Evolutionary conservation across 345 rosid species (phyloP), one percentile per base, ranked within the genome.

Genomic region (Orychophragmus violaceus): DNA sequence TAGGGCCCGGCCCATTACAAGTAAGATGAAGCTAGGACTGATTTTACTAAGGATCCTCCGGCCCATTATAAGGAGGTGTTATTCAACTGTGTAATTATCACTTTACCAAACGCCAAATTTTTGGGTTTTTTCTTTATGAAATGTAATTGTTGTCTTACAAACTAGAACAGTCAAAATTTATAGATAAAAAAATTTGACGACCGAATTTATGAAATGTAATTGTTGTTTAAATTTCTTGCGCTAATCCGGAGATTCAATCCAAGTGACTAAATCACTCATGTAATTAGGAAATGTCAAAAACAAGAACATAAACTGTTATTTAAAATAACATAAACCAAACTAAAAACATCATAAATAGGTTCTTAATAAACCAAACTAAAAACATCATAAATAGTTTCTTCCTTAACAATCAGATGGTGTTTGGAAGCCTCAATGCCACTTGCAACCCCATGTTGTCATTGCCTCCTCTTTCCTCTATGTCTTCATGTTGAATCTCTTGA

Each of bases 361-460:
- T n/a, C n/a, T n/a, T n/a, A n/a, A n/a, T n/a, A n/a, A n/a, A 64
- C 42, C 6, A 44, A 46, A 46, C 22, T n/a, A 46, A 35, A 16
- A 48, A 61, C 18, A 42, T 51, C 54, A 61, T 27, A 64, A 45
- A 3, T 19, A 19, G 63, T 57, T 46, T 71, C 70, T 27, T 63
- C 58, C 37, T 64, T 71, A 27, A 71, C 59, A 46, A 56, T 8
- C 1, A 10, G 39, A 11, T 56, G 42, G 19, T 33, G 51, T 4
- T 45, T 59, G 22, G 5, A 56, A 33, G 25, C 42, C 11, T 72
- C 70, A 27, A 27, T 21, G 17, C 21, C 49, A 24, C 63, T 62
- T 17, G 10, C 29, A 14, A 8, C n/a, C n/a, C n/a, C n/a, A n/a
- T 24, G 35, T 70, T 62, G 49, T 24, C 24, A 44, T 25, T n/a